Evolutionary conservation across 108 stramenopile genomes (phyloP).

Genomic region (Conticribra weissflogii): DNA sequence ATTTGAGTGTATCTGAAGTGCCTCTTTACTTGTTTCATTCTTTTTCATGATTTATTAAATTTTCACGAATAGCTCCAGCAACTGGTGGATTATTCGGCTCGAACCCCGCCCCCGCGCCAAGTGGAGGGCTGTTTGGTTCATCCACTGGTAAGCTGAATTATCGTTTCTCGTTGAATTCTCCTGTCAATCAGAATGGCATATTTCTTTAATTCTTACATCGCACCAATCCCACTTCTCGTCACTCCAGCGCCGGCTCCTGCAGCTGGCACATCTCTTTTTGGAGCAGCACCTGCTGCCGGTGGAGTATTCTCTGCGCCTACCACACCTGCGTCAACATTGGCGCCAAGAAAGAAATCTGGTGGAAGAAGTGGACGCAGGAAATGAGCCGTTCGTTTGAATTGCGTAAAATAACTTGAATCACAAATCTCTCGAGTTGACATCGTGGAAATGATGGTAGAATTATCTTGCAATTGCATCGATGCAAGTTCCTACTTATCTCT

Average conservation of each 20-base stretch:
- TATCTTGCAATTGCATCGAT: too few species aligned
- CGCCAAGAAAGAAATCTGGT: slow-evolving; percentile 41
- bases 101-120: slow-evolving; percentile 51
- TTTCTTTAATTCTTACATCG: not conserved
- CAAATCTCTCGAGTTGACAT: too few species aligned
- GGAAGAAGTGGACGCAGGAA: slow-evolving; percentile 43
- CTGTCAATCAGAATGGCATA: not conserved
- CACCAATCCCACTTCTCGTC: slow-evolving; percentile 40
- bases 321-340: slow-evolving; percentile 45
- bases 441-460: too few species aligned
- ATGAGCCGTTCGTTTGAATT: too few species aligned
- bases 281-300: slow-evolving; percentile 47
- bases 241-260: slow-evolving; percentile 56
- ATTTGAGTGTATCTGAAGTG: not conserved
- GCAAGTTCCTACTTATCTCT: too few species aligned
- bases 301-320: slow-evolving; percentile 38
- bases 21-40: not conserved
- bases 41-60: not conserved
- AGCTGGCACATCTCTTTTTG: too few species aligned
- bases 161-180: not conserved
- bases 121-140: slow-evolving; percentile 46
- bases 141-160: slow-evolving; percentile 17
- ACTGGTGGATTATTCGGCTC: slow-evolving; percentile 1
- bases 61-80: not conserved
- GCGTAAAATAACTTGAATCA: too few species aligned